These are phyloP conservation scores for Gossypium herbaceum DNA, from an alignment of 345 rosid genomes.

Conservation along the genomic window DNA sequence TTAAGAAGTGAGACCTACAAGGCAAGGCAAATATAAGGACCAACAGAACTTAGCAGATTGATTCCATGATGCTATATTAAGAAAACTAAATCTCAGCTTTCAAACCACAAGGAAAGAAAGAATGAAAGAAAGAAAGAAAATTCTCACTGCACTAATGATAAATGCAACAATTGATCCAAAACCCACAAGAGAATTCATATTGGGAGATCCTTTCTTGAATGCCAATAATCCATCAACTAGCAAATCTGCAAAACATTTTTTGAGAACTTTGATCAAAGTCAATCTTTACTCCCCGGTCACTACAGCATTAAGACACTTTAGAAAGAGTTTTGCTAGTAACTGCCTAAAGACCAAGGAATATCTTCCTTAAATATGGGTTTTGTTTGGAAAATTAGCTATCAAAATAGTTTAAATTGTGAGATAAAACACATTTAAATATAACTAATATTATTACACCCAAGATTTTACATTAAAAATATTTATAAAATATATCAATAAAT, in stretches of 20 bases:
- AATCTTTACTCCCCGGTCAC: conserved; percentile 1
- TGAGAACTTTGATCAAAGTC: conserved; percentile 6
- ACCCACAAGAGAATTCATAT: conserved; percentile 97
- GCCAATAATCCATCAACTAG: conserved; percentile 79
- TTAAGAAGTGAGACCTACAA: conserved; percentile 73
- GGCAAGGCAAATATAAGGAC: conserved; percentile 8
- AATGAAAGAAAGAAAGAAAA: not conserved
- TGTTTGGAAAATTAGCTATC: not conserved
- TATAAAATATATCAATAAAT: too few relatives aligned
- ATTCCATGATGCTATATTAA: not conserved
- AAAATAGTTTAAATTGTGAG: not conserved
- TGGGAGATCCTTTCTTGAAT: conserved; percentile 78
- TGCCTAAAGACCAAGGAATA: not conserved
- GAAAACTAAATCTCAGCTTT: conserved; percentile 13
- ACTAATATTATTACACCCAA: too few relatives aligned
- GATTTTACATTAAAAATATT: too few relatives aligned
- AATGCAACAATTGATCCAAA: conserved; percentile 82
- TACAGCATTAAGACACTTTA: not conserved
- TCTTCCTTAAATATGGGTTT: not conserved
- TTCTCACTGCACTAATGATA: conserved; percentile 71
- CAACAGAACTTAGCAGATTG: not conserved
- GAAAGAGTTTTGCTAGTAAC: conserved; percentile 1
- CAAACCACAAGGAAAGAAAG: not conserved
- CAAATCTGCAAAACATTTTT: conserved; percentile 50
- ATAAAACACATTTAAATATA: not conserved